Percentiles rank a stretch among this genome's conserved stretches.
phyloP scores from a whole-genome alignment of 306 rosid species.

The Gastrolobium villosum region DNA sequence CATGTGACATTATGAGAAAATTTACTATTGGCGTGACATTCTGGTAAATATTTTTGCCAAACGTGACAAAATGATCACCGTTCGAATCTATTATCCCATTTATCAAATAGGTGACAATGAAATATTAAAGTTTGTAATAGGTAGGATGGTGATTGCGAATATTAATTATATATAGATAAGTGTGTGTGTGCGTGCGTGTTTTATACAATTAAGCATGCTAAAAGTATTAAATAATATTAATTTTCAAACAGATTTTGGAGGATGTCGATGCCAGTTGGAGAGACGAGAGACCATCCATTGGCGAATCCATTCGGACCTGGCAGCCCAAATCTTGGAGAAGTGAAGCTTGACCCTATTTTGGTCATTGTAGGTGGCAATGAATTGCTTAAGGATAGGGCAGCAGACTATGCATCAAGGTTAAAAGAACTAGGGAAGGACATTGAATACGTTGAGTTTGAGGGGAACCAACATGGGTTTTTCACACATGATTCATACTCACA shows the following conservation, averaged over 20 bases:
- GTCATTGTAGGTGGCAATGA: constrained; percentile 81
- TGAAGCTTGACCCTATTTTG: constrained; percentile 71
- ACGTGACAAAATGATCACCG: too few species aligned
- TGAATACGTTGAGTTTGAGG: constrained; percentile 78
- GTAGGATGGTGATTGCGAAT: background rate
- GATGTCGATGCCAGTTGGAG: constrained; percentile 76
- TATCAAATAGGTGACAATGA: background rate
- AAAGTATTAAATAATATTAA: background rate
- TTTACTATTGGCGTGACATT: too few species aligned
- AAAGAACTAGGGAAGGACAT: constrained; percentile 67
- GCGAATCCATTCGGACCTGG: constrained; percentile 80
- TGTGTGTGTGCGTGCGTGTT: too few species aligned
- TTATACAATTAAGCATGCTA: background rate
- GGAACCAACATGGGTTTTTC: constrained; percentile 84
- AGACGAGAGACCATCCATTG: constrained; percentile 82
- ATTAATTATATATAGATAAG: too few species aligned
- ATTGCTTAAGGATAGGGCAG: constrained; percentile 82
- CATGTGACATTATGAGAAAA: too few species aligned
- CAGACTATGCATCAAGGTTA: constrained; percentile 61
- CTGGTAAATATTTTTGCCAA: too few species aligned
- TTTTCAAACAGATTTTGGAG: constrained; percentile 86
- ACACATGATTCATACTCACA: constrained; percentile 71
- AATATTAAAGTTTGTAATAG: constrained; percentile 1
- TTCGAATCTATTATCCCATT: too few species aligned
- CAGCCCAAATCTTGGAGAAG: constrained; percentile 57